These are phyloP conservation scores for Crepidotus variabilis DNA, from an alignment of 768 basidiomycete species.

Conservation along the genomic window DNA sequence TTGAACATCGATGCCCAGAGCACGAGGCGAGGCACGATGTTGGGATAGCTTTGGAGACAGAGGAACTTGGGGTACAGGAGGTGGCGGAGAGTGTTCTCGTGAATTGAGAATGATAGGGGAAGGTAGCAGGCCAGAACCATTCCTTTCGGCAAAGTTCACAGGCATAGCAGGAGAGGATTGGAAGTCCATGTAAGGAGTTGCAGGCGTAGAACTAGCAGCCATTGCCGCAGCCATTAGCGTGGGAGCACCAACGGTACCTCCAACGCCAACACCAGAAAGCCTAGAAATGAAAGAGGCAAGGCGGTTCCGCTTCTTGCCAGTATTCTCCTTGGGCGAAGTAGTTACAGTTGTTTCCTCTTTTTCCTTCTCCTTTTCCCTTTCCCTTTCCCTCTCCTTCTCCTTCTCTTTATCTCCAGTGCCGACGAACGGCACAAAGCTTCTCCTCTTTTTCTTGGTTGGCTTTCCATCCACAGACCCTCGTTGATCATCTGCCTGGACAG, in stretches of 20 bases:
- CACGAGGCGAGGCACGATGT: not conserved
- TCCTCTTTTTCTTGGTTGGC: conserved; percentile 3
- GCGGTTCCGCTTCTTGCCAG: conserved; percentile 8
- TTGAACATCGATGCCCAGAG: not conserved
- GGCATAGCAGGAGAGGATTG: conserved; percentile 1
- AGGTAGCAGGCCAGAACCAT: not conserved
- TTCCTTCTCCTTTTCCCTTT: conserved; percentile 5
- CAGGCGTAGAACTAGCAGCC: not conserved
- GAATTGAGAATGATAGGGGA: not conserved
- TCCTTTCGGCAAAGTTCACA: not conserved
- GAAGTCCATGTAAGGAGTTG: not conserved
- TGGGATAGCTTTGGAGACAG: not conserved
- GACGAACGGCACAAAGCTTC: conserved; percentile 6
- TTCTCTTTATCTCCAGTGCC: conserved; percentile 5
- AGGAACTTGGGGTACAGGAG: not conserved
- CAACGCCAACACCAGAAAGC: conserved; percentile 4
- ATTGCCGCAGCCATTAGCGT: not conserved
- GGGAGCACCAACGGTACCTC: conserved; percentile 3
- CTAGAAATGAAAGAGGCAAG: conserved; percentile 10
- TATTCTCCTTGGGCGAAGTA: not conserved
- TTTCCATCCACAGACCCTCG: not conserved
- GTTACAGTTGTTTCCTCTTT: not conserved
- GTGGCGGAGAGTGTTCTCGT: not conserved
- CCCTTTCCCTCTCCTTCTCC: conserved; percentile 1
- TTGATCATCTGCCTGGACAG: conserved; percentile 3